These are phyloP conservation scores for Didymella arachidicola DNA, from an alignment of 2,329 filamentous ascomycete genomes.

Conservation along the genomic window DNA sequence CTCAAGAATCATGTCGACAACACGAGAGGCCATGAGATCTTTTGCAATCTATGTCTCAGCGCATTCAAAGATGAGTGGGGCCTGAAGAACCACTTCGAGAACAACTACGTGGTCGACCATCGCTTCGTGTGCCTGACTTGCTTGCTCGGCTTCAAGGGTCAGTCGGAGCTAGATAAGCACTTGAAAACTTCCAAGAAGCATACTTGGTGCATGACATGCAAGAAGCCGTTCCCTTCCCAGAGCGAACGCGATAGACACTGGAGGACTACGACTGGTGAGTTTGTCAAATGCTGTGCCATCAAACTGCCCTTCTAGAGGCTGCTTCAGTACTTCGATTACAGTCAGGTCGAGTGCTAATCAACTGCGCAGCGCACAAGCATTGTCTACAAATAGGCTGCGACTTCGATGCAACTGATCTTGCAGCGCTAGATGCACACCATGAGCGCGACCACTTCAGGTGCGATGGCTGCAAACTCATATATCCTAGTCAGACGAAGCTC, in stretches of 20 bases:
- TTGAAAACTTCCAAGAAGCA: conserved; percentile 38
- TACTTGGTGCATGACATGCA: conserved; percentile 41
- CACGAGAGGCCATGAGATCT: conserved; percentile 36
- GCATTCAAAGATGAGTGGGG: conserved; percentile 46
- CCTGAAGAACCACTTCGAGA: conserved; percentile 46
- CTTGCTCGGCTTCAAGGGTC: conserved; percentile 35
- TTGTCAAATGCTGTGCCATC: too few relatives aligned
- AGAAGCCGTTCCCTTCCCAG: conserved; percentile 40
- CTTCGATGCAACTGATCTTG: conserved; percentile 35
- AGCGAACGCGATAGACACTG: conserved; percentile 46
- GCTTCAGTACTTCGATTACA: not conserved
- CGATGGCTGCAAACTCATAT: conserved; percentile 38
- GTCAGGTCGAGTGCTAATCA: not conserved
- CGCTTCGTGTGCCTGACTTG: conserved; percentile 41
- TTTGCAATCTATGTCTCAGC: conserved; percentile 47
- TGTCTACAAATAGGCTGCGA: conserved; percentile 45
- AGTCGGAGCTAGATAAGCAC: conserved; percentile 35
- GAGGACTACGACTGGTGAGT: conserved; percentile 37
- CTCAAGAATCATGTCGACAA: conserved; percentile 48
- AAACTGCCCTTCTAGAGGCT: too few relatives aligned
- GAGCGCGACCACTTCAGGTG: conserved; percentile 44
- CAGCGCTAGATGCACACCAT: conserved; percentile 35
- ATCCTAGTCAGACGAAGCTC: conserved; percentile 41
- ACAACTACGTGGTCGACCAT: conserved; percentile 41
- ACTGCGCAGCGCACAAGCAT: conserved; percentile 37